Conservation (phyloP, 2,329 filamentous ascomycete genomes). For the Talaromyces atroroseus region DNA sequence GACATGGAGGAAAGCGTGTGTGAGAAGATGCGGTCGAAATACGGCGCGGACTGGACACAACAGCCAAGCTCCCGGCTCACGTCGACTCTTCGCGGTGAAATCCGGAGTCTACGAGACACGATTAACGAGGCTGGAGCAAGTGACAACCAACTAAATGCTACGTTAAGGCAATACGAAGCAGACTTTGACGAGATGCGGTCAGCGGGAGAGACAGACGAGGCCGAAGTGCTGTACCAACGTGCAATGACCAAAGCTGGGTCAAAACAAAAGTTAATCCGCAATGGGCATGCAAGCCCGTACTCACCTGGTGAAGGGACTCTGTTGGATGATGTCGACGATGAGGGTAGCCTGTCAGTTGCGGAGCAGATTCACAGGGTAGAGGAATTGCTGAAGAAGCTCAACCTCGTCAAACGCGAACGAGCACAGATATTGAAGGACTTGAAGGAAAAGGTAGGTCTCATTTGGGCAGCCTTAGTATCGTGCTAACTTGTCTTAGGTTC, state of each 20-base stretch:
- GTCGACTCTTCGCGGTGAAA: constrained; percentile 77
- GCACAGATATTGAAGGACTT: constrained; percentile 91
- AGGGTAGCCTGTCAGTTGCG: constrained; percentile 70
- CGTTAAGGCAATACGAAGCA: constrained; percentile 75
- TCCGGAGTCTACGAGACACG: constrained; percentile 80
- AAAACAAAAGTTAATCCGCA: constrained; percentile 51
- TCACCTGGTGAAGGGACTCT: constrained; percentile 65
- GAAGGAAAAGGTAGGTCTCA: constrained; percentile 76
- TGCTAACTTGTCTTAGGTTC: constrained; percentile 56
- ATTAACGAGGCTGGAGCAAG: constrained; percentile 84
- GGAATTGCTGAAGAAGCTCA: constrained; percentile 83
- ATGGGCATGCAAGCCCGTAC: constrained; percentile 56
- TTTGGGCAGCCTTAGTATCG: background rate
- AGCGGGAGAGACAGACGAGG: constrained; percentile 78
- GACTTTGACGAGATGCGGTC: constrained; percentile 95
- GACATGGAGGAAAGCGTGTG: constrained; percentile 98
- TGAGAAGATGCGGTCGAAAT: constrained; percentile 98
- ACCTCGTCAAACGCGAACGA: constrained; percentile 84
- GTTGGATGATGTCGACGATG: constrained; percentile 86
- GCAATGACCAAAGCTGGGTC: constrained; percentile 74
- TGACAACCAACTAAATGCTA: constrained; percentile 75
- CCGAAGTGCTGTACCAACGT: constrained; percentile 81
- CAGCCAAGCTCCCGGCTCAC: constrained; percentile 90
- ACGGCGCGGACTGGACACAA: constrained; percentile 92
- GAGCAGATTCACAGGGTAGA: constrained; percentile 89